A percentile compares a stretch with the other conserved stretches of the same genome.
phyloP scores from a whole-genome alignment of 345 rosid genomes.

The Hibiscus mutabilis region DNA sequence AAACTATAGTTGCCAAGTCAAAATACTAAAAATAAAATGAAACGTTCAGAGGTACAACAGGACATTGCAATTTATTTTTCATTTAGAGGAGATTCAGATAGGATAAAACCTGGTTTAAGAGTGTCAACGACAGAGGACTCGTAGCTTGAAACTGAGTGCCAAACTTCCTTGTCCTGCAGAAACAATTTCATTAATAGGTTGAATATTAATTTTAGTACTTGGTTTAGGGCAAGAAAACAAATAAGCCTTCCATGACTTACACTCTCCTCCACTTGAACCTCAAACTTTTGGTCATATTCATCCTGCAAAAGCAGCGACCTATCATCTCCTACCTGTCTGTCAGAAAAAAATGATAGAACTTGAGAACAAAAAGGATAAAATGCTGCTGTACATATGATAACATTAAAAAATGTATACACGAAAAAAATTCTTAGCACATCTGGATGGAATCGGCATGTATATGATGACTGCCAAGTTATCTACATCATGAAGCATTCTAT shows the following conservation, averaged over 20 bases:
- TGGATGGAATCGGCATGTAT: neutral
- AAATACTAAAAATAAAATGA: neutral
- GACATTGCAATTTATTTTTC: neutral
- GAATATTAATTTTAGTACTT: neutral
- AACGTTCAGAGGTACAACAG: neutral
- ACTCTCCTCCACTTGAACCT: conserved; percentile 26
- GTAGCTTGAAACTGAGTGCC: conserved; percentile 36
- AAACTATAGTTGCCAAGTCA: neutral
- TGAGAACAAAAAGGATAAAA: conserved; percentile 9
- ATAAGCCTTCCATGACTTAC: conserved; percentile 26
- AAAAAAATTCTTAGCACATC: neutral
- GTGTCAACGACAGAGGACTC: conserved; percentile 27
- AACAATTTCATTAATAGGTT: conserved; percentile 15
- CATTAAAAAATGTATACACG: neutral
- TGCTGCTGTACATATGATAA: neutral
- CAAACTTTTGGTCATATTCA: conserved; percentile 20
- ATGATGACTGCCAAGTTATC: neutral
- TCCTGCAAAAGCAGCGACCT: conserved; percentile 21
- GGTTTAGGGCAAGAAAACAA: conserved; percentile 13
- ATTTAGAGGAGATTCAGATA: neutral
- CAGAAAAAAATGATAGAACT: conserved; percentile 29
- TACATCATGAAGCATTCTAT: neutral
- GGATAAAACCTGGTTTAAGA: conserved; percentile 1
- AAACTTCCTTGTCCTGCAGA: conserved; percentile 49
- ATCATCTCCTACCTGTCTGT: conserved; percentile 46